phyloP scores from a whole-genome alignment of 202 grass and related monocot genomes.

The Panicum hallii region DNA sequence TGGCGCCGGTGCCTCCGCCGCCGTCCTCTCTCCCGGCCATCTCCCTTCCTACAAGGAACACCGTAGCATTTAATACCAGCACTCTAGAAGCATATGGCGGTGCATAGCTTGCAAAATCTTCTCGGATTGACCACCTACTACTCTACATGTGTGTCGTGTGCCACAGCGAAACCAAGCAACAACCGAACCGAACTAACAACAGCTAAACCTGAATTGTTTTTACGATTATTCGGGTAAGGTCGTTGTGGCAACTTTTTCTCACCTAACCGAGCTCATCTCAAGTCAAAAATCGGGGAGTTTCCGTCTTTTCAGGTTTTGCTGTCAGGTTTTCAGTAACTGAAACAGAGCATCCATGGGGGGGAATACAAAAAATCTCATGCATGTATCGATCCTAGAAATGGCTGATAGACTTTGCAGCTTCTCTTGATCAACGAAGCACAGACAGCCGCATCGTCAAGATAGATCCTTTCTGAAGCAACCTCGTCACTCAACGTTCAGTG shows the following conservation, averaged over 20 bases:
- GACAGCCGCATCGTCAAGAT: background rate
- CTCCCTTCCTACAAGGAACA: background rate
- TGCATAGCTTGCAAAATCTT: slow-evolving; percentile 1
- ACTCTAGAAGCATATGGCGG: background rate
- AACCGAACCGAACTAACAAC: background rate
- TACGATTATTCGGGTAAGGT: background rate
- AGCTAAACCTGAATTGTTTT: background rate
- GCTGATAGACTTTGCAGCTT: background rate
- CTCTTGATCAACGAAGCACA: background rate
- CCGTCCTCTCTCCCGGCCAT: slow-evolving; percentile 27
- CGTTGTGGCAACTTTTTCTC: slow-evolving; percentile 5
- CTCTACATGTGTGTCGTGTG: slow-evolving; percentile 25
- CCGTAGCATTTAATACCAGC: no score
- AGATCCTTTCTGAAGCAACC: background rate
- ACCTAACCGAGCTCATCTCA: slow-evolving; percentile 27
- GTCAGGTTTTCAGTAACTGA: background rate
- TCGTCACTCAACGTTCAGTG: no score
- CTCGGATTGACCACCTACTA: slow-evolving; percentile 48
- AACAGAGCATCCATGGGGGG: background rate
- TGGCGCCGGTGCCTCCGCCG: background rate
- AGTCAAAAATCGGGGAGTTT: background rate
- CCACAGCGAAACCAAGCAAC: slow-evolving; percentile 13
- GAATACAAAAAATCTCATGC: background rate
- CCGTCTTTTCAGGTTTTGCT: background rate
- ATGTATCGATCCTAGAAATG: background rate